A percentile compares a stretch with the other conserved stretches of the same genome.
These are phyloP conservation scores for Volvariella volvacea DNA, from an alignment of 1,284 basidiomycete species.

Conservation along the genomic window DNA sequence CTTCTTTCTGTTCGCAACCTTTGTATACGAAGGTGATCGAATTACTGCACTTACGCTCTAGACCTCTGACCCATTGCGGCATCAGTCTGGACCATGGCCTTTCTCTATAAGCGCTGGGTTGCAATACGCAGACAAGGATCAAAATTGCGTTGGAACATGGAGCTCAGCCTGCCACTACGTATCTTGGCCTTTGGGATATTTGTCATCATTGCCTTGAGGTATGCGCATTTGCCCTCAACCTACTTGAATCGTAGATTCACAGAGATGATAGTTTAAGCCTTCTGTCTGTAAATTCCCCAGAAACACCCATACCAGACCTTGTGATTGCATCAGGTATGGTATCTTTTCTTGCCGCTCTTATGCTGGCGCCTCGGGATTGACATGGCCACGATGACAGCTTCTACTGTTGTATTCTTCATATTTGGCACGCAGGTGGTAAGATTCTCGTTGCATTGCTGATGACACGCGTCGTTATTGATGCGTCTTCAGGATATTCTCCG, in stretches of 20 bases:
- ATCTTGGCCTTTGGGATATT: slow-evolving; percentile 36
- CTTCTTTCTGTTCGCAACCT: slow-evolving; percentile 25
- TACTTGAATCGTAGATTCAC: too few species aligned
- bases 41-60: neutral
- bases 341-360: neutral
- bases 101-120: slow-evolving; percentile 30
- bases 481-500: slow-evolving; percentile 29
- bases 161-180: slow-evolving; percentile 36
- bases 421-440: slow-evolving; percentile 38
- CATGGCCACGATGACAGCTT: slow-evolving; percentile 20
- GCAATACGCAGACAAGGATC: slow-evolving; percentile 16
- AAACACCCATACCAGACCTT: slow-evolving; percentile 37
- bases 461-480: neutral
- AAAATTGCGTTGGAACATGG: slow-evolving; percentile 20
- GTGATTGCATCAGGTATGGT: slow-evolving; percentile 36
- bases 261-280: slow-evolving; percentile 29
- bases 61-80: slow-evolving; percentile 1
- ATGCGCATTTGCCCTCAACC: slow-evolving; percentile 7
- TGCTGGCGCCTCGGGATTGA: neutral
- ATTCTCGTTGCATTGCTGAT: neutral
- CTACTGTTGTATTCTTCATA: slow-evolving; percentile 33
- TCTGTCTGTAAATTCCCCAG: slow-evolving; percentile 33
- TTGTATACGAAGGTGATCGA: slow-evolving; percentile 24
- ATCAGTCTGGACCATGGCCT: slow-evolving; percentile 32
- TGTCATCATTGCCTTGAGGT: slow-evolving; percentile 35